Evolutionary conservation across 192 early-diverging fungal genomes (phyloP), one percentile per base, ranked within the genome.

Genomic region (Coemansia sp.): DNA sequence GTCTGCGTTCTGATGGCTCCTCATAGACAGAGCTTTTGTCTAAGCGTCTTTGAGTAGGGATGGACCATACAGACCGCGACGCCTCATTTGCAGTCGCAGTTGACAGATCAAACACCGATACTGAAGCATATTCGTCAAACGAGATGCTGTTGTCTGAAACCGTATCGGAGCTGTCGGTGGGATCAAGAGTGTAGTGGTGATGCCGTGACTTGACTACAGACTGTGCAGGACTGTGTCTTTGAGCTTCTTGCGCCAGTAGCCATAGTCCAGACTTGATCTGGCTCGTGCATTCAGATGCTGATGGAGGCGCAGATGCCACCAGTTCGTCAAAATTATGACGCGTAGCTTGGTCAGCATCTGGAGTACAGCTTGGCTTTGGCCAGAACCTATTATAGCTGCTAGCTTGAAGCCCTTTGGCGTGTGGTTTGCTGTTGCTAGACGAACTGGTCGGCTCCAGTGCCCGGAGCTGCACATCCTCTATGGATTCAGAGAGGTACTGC

Each of bases 231-330:
- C 49, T 26, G 37, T 59, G 38, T 6, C 48, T 41, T n/a, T 56
- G 57, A 21, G 57, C 28, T 15, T 76, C 73, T 31, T 58, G 62
- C 14, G 63, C 56, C 46, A 76, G 58, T 8, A 52, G 53, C 61
- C 67, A 70, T 45, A 76, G 3, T 9, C 62, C 59, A 2, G 67
- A 53, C 46, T 61, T 66, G 13, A 76, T 70, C 33, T 49, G 48
- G 33, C 52, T 52, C 26, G 50, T 60, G 42, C 47, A 57, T 48
- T 76, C 67, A 13, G 50, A 43, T 7, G 66, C 66, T 0, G 62
- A 60, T 4, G 73, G 73, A 51, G 61, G 42, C 3, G 20, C 31
- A 11, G 51, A 26, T 26, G 14, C 31, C 16, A 35, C n/a, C 55
- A 44, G n/a, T 52, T 50, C 4, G 44, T 14, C 26, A 38, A 26